Base-by-base conservation (phyloP, 257 asterid genomes). In the Plectranthus barbatus region DNA sequence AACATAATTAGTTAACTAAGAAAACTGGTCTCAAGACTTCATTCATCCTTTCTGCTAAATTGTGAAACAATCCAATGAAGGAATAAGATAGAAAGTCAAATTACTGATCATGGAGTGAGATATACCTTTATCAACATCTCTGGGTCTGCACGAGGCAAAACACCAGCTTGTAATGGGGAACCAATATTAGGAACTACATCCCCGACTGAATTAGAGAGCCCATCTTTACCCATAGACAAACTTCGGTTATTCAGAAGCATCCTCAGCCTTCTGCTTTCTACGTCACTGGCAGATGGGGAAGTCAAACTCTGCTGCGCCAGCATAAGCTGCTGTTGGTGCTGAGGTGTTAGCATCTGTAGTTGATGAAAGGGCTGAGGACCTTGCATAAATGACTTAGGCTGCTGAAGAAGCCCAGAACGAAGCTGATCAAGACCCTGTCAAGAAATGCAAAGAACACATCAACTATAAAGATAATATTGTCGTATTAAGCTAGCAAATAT, bases 301-400 rank as follows among this genome's bases (percentile, higher is more conserved):
- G 94, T 79, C 76, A 90, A 48, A 70, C 68, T 90, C 73, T 93
- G 99, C 68, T 90, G 99, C 0, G 96, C 97, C 20, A 93, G 78
- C 86, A 93, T 76, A 45, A 93, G 95, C 67, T 93, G 99, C 66
- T 90, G 99, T 52, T 92, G 99, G 74, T 92, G 96, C 87, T 93
- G 99, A 29, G 95, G 94, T 60, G 98, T 68, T 42, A 93, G 76
- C 94, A 93, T 87, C 78, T 90, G 99, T 45, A 90, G 69, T 71
- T 90, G 97, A 83, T 84, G 95, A 68, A 84, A 93, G 34, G 97
- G 92, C 74, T 93, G 99, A 41, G 90, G 78, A 19, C 96, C 94
- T 69, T 88, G 97, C 92, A 90, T 84, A 69, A 79, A 86, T 57
- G 97, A 75, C 79, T 93, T 93, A 47, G 85, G 96, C 80, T 87